Base-by-base conservation (phyloP, 2,329 filamentous ascomycete species). In the Phialophora macrospora region DNA sequence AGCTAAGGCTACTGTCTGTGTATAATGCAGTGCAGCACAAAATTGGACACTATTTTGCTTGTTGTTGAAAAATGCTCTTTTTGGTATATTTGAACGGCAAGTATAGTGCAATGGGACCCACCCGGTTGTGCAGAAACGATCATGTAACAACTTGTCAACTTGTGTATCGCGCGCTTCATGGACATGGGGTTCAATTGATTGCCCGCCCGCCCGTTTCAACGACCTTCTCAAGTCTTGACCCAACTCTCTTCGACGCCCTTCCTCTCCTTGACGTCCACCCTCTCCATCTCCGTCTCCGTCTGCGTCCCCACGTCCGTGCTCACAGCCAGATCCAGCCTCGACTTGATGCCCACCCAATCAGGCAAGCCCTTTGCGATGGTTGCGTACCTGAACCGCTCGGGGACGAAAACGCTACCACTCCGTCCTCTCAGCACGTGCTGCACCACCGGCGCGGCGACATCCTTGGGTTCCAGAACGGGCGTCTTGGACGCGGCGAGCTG, bases 361-460 rank as follows among this genome's bases (percentile, higher is more conserved):
- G 89, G 88, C 70, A 86, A 75, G 0, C 78, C 81, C 38, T 85
- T 58, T 44, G 65, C 79, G 1, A 83, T 11, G 63, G 71, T 72
- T n/a, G 55, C 65, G 17, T 17, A 46, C 75, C 74, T 22, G 38
- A 61, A 41, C 17, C 61, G 38, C 46, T 60, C 62, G 7, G 68
- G 68, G 26, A 70, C 51, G 49, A 54, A 68, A 24, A 24, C 76
- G 73, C 64, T 80, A 30, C 64, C 87, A 73, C 44, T 80, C 78
- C 62, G 81, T 70, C 52, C 82, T 78, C 1, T 75, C 79, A 0
- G 72, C 6, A 91, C 84, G 73, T 88, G 83, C 63, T 80, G 76
- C 0, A 88, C 87, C 55, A 90, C 82, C 4, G 78, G 82, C 70
- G 89, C 85, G 0, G 88, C 88, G 12, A 91, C 87, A 1, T 84